Base-by-base conservation (phyloP, 2,329 filamentous ascomycete genomes). In the Fusarium burgessii region DNA sequence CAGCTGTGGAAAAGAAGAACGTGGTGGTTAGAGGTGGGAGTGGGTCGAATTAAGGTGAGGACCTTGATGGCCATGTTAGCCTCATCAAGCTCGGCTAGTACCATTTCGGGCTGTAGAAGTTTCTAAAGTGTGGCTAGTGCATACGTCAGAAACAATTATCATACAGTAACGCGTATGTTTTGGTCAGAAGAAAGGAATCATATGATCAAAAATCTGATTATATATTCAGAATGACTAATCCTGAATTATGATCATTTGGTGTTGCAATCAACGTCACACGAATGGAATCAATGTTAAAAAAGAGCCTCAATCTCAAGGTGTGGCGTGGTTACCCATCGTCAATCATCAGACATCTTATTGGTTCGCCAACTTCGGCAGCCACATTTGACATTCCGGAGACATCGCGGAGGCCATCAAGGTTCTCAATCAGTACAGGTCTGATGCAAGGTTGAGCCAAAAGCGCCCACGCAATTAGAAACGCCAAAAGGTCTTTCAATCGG, bases 31-130 rank as follows among this genome's bases (percentile, higher is more conserved):
- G 38, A 60, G 49, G 56, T 59, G 46, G 54, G 58, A 65, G 73
- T 77, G 74, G 74, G 74, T 77, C 74, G 61, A 49, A 61, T 68
- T 74, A 74, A 76, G 72, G 74, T 76, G 74, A 76, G 74, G 56
- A 76, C 74, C 74, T 73, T 76, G 74, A 76, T 76, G 74, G 74
- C 67, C 69, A 62, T 60, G 25, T 62, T 71, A 62, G 71, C 60
- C 47, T 49, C 49, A 55, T 57, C 20, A 35, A 58, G 20, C 20
- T 32, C 49, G 32, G 58, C 35, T 57, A 66, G 52, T 55, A 38
- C 42, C 36, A 49, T 42, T 65, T 62, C 49, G 50, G 58, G 47
- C 32, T 40, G 9, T 47, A 40, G 56, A 62, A 62, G 43, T 38
- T 18, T 52, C 56, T 40, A 6, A 29, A 18, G 6, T 73, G 71